These are phyloP conservation scores for Sherardia arvensis DNA, from an alignment of 257 asterid species.

Conservation along the genomic window DNA sequence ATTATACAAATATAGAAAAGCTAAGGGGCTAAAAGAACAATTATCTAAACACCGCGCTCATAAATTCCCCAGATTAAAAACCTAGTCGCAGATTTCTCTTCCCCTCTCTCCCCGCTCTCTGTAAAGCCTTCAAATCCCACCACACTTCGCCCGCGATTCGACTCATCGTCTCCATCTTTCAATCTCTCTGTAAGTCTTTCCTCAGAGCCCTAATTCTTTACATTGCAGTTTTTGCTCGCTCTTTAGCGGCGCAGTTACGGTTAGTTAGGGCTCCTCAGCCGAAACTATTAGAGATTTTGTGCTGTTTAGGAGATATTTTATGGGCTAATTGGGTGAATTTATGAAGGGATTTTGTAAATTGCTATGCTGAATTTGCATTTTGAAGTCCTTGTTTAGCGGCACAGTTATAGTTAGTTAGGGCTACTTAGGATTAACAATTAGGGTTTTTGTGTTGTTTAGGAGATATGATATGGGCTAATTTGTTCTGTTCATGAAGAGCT, in stretches of 20 bases:
- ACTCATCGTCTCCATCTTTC: not conserved
- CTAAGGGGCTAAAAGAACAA: slow-evolving; percentile 8
- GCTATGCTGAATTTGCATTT: not conserved
- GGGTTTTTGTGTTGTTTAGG: not conserved
- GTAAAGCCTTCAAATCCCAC: not conserved
- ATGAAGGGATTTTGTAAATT: not conserved
- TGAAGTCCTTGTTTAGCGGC: not conserved
- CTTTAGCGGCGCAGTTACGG: no score
- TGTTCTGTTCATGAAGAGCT: not conserved
- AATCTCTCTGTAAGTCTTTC: not conserved
- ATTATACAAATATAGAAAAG: not conserved
- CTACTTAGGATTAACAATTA: not conserved
- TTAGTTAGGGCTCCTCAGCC: slow-evolving; percentile 2
- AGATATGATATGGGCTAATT: not conserved
- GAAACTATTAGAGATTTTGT: not conserved
- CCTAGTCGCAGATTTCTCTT: not conserved
- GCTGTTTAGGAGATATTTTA: no score
- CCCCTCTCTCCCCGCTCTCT: not conserved
- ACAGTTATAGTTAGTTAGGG: no score
- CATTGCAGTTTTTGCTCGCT: not conserved
- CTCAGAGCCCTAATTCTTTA: not conserved
- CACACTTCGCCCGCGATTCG: not conserved
- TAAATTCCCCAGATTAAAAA: not conserved
- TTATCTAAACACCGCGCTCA: slow-evolving; percentile 1
- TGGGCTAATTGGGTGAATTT: not conserved